Conservation (phyloP, 331 rosid genomes). For the Malus hybrid region DNA sequence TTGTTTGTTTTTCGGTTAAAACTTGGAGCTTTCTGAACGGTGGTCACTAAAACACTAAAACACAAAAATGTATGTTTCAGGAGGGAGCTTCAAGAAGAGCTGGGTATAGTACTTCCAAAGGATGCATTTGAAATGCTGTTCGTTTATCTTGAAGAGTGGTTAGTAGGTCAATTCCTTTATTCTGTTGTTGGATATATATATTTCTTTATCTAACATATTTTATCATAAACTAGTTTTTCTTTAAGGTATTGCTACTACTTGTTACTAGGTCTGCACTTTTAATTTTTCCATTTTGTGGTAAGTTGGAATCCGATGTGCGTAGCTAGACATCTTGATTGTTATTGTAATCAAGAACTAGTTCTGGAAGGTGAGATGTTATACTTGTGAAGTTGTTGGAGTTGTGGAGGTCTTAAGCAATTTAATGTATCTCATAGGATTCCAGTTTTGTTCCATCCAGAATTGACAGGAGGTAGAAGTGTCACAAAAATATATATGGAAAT, state of each 20-base stretch:
- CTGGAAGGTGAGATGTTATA: neutral
- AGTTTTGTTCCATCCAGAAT: neutral
- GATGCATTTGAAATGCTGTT: constrained; percentile 87
- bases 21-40: neutral
- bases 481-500: neutral
- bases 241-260: neutral
- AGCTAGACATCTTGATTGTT: neutral
- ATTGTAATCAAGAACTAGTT: neutral
- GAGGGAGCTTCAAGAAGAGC: constrained; percentile 92
- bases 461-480: neutral
- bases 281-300: neutral
- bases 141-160: constrained; percentile 72
- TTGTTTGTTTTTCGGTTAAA: neutral
- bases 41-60: neutral
- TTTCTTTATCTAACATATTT: neutral
- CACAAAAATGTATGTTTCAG: constrained; percentile 36
- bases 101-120: constrained; percentile 69
- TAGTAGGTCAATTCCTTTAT: constrained; percentile 15
- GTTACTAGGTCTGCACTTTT: neutral
- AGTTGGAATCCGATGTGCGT: neutral
- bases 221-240: neutral
- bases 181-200: neutral
- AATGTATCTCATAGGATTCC: neutral
- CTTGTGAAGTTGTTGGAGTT: neutral
- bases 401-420: neutral